These are phyloP conservation scores for Paramyrothecium sp. DNA, from an alignment of 2,329 filamentous ascomycete genomes.

Conservation along the genomic window DNA sequence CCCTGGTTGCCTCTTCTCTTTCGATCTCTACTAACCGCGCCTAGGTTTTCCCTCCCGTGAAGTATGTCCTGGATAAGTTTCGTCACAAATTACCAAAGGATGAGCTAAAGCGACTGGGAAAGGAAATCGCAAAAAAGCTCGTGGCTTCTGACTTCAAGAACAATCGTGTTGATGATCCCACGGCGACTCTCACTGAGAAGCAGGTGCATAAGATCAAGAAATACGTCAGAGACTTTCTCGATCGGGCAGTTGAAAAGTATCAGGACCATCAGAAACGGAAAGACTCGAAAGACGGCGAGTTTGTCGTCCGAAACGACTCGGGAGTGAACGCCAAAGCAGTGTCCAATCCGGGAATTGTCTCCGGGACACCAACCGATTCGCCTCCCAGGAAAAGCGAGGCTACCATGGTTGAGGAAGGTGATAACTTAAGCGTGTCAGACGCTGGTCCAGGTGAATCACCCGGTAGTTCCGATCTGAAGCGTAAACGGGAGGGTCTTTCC, in stretches of 20 bases:
- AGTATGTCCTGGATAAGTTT: constrained; percentile 83
- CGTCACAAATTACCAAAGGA: constrained; percentile 84
- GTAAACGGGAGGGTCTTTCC: constrained; percentile 55
- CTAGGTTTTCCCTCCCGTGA: constrained; percentile 81
- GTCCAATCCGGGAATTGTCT: constrained; percentile 5
- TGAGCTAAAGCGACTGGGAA: constrained; percentile 60
- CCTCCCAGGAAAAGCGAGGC: constrained; percentile 10
- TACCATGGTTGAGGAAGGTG: constrained; percentile 24
- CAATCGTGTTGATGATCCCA: constrained; percentile 80
- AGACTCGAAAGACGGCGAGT: constrained; percentile 32
- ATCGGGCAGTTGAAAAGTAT: constrained; percentile 80
- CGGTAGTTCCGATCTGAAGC: constrained; percentile 56
- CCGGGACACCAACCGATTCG: constrained; percentile 17
- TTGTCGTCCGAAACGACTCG: no score
- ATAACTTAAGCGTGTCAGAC: constrained; percentile 39
- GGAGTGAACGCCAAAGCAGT: constrained; percentile 1
- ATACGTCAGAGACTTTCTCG: constrained; percentile 81
- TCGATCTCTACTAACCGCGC: constrained; percentile 9
- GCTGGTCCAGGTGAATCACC: constrained; percentile 44
- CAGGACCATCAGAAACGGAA: constrained; percentile 65
- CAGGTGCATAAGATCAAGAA: constrained; percentile 80
- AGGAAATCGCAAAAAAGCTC: constrained; percentile 79
- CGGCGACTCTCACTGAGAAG: constrained; percentile 65
- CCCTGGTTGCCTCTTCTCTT: not conserved
- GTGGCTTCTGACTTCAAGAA: constrained; percentile 92